Evolutionary conservation across 805 yeast genomes (phyloP).

Genomic region (Cyberlindnera mississippiensis): DNA sequence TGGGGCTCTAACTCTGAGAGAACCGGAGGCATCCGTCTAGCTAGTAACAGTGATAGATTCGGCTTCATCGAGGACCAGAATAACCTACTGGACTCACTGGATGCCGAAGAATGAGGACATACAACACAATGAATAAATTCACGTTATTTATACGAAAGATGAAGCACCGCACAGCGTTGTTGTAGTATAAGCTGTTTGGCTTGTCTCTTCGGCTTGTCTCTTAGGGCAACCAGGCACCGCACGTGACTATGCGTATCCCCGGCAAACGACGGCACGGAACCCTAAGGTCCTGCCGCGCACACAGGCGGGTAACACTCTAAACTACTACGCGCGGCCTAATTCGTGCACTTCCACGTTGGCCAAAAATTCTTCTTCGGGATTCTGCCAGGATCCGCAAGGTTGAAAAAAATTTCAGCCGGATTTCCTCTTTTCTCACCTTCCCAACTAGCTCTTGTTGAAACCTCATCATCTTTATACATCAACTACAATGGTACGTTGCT

Average conservation of each 20-base stretch:
- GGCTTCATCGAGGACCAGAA: conserved; percentile 39
- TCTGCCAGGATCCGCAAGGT: neutral
- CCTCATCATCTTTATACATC: conserved; percentile 2
- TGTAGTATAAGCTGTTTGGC: too few species aligned
- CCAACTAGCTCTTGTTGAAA: neutral
- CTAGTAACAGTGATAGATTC: conserved; percentile 29
- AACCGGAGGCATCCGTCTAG: conserved; percentile 16
- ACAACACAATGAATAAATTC: neutral
- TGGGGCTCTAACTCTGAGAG: conserved; percentile 12
- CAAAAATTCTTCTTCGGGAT: neutral
- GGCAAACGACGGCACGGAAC: too few species aligned
- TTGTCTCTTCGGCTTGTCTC: too few species aligned
- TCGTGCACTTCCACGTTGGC: neutral
- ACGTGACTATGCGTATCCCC: neutral
- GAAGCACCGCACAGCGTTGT: neutral
- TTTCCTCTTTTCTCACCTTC: conserved; percentile 2
- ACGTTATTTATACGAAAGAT: too few species aligned
- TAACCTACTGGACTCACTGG: conserved; percentile 37
- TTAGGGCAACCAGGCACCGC: neutral
- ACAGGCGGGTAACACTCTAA: neutral
- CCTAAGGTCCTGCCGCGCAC: too few species aligned
- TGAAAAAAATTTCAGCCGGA: conserved; percentile 12
- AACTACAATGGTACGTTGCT: conserved; percentile 29
- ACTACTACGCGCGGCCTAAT: neutral
- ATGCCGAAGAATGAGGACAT: conserved; percentile 22